These are phyloP conservation scores for Hypsizygus ulmarius DNA, from an alignment of 1,284 basidiomycete genomes.

Conservation along the genomic window DNA sequence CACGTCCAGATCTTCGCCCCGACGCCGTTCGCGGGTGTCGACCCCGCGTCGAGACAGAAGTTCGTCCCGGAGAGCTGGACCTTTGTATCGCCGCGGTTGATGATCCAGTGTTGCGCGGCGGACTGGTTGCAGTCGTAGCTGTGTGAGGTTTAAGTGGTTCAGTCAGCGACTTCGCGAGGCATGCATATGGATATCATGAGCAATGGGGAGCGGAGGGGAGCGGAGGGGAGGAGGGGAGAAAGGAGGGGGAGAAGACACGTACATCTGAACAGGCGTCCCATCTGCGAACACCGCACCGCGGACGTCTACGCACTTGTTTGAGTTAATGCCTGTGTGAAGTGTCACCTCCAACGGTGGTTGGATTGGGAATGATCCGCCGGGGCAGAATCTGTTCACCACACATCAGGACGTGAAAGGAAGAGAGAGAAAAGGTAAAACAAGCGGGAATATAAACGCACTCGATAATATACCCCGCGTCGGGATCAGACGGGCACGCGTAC, in stretches of 20 bases:
- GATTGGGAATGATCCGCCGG: constrained; percentile 8
- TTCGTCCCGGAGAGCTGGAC: constrained; percentile 26
- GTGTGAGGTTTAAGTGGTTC: neutral
- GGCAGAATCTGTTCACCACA: constrained; percentile 10
- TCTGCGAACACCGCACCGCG: constrained; percentile 24
- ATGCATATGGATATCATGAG: too few species aligned
- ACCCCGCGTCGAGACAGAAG: constrained; percentile 32
- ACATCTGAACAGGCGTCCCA: constrained; percentile 28
- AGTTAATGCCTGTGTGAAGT: constrained; percentile 22
- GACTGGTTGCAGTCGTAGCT: constrained; percentile 34
- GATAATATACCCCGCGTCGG: constrained; percentile 12
- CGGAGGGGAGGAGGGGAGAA: neutral
- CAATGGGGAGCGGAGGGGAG: too few species aligned
- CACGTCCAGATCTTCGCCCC: constrained; percentile 30
- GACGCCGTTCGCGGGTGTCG: constrained; percentile 18
- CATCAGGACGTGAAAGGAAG: neutral
- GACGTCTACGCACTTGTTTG: constrained; percentile 30
- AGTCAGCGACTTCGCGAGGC: too few species aligned
- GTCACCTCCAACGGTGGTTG: constrained; percentile 1
- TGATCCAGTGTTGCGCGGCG: constrained; percentile 29
- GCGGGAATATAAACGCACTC: constrained; percentile 6
- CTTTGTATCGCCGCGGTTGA: constrained; percentile 25
- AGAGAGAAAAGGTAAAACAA: neutral
- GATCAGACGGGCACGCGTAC: constrained; percentile 8
- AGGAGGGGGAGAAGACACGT: neutral